A percentile compares a stretch with the other conserved stretches of the same genome.
These are phyloP conservation scores for Fusarium pseudoanthophilum DNA, from an alignment of 2,329 filamentous ascomycete species.

Conservation along the genomic window DNA sequence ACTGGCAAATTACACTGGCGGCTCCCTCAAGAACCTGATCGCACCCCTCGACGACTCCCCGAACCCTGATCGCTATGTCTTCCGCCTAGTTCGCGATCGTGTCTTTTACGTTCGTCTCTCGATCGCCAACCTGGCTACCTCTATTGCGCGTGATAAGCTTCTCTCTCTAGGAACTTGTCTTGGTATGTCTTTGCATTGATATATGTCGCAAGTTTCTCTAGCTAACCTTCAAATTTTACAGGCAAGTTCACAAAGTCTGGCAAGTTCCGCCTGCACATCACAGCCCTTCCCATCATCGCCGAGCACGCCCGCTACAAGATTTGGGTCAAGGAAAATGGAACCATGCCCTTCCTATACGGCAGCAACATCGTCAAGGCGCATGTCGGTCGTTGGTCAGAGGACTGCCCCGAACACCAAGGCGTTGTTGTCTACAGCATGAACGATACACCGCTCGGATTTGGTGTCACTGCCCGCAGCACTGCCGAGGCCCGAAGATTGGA, in stretches of 20 bases:
- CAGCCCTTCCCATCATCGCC: constrained; percentile 85
- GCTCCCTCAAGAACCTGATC: constrained; percentile 86
- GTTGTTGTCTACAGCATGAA: constrained; percentile 92
- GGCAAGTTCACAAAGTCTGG: constrained; percentile 97
- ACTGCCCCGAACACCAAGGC: constrained; percentile 92
- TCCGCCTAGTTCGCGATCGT: constrained; percentile 82
- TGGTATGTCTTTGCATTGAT: constrained; percentile 52
- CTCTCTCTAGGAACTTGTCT: constrained; percentile 91
- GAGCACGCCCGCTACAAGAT: constrained; percentile 95
- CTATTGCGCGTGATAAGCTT: constrained; percentile 82
- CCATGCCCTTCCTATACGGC: constrained; percentile 97
- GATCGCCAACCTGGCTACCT: constrained; percentile 90
- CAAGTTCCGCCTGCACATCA: constrained; percentile 95
- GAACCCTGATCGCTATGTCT: constrained; percentile 82
- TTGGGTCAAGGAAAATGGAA: constrained; percentile 95
- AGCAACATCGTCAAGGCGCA: constrained; percentile 80
- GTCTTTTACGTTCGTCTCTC: constrained; percentile 94
- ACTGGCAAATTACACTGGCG: constrained; percentile 92
- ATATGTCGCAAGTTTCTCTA: not conserved
- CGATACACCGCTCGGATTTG: constrained; percentile 93
- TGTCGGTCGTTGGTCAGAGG: constrained; percentile 86
- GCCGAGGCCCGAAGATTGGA: constrained; percentile 85
- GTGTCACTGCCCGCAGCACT: constrained; percentile 88
- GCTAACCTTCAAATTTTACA: constrained; percentile 43
- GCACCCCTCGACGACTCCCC: constrained; percentile 74